Evolutionary conservation across 495 filamentous ascomycete genomes (phyloP), one percentile per base, ranked within the genome.

Genomic region (Thermothielavioides terrestris): DNA sequence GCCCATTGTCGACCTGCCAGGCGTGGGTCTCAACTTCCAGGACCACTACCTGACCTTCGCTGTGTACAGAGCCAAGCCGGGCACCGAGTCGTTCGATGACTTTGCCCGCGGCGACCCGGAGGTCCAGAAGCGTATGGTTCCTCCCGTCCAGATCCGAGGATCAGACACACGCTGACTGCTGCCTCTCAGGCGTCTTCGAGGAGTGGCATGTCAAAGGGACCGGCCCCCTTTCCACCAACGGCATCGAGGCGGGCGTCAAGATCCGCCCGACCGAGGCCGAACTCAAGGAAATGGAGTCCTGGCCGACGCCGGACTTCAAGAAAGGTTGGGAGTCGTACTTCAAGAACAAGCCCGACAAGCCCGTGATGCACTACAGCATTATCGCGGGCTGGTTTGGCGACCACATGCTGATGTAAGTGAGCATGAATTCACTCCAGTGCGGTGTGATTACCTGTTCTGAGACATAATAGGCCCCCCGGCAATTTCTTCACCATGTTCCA

Each of bases 401-500:
- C 64, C 83, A 85, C 58, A 83, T 84, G 77, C 71, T 83, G 21
- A 78, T 85, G 72, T 67, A 40, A 49, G 54, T 36, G n/a, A n/a
- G n/a, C n/a, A n/a, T n/a, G n/a, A n/a, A n/a, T n/a, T n/a, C n/a
- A n/a, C n/a, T n/a, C n/a, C n/a, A n/a, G n/a, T n/a, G n/a, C n/a
- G 14, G 14, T 15, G 1, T 7, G 18, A 20, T 25, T 2, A 40
- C 25, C 20, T 3, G 37, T 40, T 2, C n/a, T n/a, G n/a, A n/a
- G n/a, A n/a, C n/a, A n/a, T n/a, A n/a, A 4, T 26, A 71, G 65
- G 64, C 84, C 56, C 4, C 53, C 56, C 22, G 85, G 85, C 37
- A 88, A 89, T 51, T 89, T 89, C 74, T 89, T 89, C 71, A 84
- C 79, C 51, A 89, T 89, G 85, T 89, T 89, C 74, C 84, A 89